Conservation (phyloP, 192 early-diverging fungal species). For the Phycomyces nitens region DNA sequence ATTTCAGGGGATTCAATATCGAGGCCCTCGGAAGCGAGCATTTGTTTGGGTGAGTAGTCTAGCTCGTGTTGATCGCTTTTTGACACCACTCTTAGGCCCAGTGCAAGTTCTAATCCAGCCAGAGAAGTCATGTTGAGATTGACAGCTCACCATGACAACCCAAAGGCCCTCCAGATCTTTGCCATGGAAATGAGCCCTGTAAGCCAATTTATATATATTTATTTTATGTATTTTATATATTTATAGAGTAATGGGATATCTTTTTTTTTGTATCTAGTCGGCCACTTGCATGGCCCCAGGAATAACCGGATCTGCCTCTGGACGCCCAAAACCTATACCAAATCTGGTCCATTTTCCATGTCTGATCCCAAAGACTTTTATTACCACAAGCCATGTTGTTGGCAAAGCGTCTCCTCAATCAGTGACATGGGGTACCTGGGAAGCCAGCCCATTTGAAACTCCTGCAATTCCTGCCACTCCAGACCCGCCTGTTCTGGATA, state of each 20-base stretch:
- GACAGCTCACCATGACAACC: constrained; percentile 41
- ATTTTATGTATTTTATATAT: background rate
- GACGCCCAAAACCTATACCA: constrained; percentile 53
- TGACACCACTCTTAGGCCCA: constrained; percentile 1
- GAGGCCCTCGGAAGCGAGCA: constrained; percentile 58
- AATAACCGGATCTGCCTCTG: constrained; percentile 53
- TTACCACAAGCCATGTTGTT: constrained; percentile 39
- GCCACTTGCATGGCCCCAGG: constrained; percentile 57
- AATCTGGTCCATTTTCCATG: constrained; percentile 61
- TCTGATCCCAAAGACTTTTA: constrained; percentile 46
- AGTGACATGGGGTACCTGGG: constrained; percentile 31
- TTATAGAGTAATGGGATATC: background rate
- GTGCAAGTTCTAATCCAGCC: constrained; percentile 13
- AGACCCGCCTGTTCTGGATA: constrained; percentile 5
- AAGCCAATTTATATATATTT: constrained; percentile 1
- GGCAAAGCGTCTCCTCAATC: constrained; percentile 26
- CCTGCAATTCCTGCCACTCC: constrained; percentile 26
- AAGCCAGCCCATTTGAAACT: constrained; percentile 15
- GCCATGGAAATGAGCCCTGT: constrained; percentile 50
- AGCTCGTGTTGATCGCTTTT: background rate
- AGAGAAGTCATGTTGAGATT: constrained; percentile 50
- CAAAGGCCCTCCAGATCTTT: constrained; percentile 40
- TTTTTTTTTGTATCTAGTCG: constrained; percentile 24
- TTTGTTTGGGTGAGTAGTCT: constrained; percentile 51
- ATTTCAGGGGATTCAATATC: constrained; percentile 51